phyloP scores from a whole-genome alignment of 2,329 filamentous ascomycete genomes.

The Nemania diffusa region DNA sequence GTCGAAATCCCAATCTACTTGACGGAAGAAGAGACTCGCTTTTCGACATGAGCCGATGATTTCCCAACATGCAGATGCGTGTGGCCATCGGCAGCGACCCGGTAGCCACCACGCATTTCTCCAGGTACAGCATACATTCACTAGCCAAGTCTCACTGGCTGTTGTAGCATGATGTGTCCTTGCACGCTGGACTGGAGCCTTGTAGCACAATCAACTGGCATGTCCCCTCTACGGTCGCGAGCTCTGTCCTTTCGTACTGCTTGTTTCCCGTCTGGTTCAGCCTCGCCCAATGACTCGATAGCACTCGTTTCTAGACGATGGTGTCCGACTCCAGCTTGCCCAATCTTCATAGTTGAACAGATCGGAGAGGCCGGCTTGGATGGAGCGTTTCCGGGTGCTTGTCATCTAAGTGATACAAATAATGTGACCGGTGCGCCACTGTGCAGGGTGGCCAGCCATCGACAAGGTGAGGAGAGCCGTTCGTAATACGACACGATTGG shows the following conservation, averaged over 20 bases:
- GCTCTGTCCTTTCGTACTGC: not conserved
- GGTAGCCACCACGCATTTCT: slow-evolving; percentile 28
- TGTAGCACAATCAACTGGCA: slow-evolving; percentile 15
- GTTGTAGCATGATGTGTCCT: slow-evolving; percentile 26
- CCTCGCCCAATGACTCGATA: slow-evolving; percentile 14
- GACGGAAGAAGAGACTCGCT: slow-evolving; percentile 16
- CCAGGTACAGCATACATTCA: slow-evolving; percentile 31
- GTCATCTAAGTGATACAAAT: slow-evolving; percentile 24
- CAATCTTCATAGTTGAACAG: slow-evolving; percentile 7
- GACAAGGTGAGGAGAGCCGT: slow-evolving; percentile 23
- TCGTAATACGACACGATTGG: slow-evolving; percentile 25
- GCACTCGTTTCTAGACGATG: not conserved
- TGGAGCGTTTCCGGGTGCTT: slow-evolving; percentile 18
- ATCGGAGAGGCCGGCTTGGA: not conserved
- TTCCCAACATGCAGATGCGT: slow-evolving; percentile 28
- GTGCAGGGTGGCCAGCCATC: slow-evolving; percentile 28
- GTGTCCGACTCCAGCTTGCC: not conserved
- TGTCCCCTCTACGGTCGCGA: not conserved
- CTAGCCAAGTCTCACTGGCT: slow-evolving; percentile 26
- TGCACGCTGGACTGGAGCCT: slow-evolving; percentile 10
- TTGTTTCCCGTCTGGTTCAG: slow-evolving; percentile 16
- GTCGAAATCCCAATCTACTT: slow-evolving; percentile 13
- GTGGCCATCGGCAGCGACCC: slow-evolving; percentile 31
- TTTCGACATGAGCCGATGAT: slow-evolving; percentile 20
- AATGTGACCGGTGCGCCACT: slow-evolving; percentile 35